These are phyloP conservation scores for Berberis thunbergii DNA, from an alignment of 164 flowering plant species.

Conservation along the genomic window DNA sequence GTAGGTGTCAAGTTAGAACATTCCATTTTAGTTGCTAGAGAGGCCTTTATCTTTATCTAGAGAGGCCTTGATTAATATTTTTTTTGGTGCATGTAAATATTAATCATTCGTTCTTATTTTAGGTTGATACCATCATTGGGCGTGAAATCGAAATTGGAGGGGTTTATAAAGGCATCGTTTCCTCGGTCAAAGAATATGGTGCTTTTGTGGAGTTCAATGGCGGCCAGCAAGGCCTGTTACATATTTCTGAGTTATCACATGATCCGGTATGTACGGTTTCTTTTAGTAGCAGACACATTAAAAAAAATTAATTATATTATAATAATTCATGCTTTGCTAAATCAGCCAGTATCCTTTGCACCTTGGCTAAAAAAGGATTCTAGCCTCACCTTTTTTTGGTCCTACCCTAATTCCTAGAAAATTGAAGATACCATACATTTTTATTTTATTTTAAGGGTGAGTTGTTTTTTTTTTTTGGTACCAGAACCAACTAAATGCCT, in stretches of 20 bases:
- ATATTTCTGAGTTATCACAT: constrained; percentile 92
- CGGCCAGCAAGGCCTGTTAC: constrained; percentile 93
- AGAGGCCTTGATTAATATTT: no score
- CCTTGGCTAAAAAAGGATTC: not conserved
- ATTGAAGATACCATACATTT: no score
- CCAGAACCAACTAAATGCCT: no score
- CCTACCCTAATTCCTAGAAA: not conserved
- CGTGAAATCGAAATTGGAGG: constrained; percentile 92
- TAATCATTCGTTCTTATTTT: constrained; percentile 3
- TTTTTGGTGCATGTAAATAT: no score
- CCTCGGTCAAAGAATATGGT: constrained; percentile 86
- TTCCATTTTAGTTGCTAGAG: no score
- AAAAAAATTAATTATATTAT: no score
- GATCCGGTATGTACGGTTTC: constrained; percentile 38
- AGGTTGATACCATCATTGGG: constrained; percentile 80
- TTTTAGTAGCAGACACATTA: not conserved
- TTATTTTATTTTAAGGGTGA: not conserved
- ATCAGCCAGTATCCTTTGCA: not conserved
- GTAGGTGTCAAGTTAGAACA: no score
- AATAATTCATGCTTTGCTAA: not conserved
- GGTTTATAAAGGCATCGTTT: constrained; percentile 71
- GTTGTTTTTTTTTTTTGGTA: not conserved
- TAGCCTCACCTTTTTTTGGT: not conserved
- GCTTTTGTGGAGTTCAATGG: constrained; percentile 98
- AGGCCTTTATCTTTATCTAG: no score